These are phyloP conservation scores for Ophioceras dolichostomum DNA, from an alignment of 2,329 filamentous ascomycete genomes.

Conservation along the genomic window DNA sequence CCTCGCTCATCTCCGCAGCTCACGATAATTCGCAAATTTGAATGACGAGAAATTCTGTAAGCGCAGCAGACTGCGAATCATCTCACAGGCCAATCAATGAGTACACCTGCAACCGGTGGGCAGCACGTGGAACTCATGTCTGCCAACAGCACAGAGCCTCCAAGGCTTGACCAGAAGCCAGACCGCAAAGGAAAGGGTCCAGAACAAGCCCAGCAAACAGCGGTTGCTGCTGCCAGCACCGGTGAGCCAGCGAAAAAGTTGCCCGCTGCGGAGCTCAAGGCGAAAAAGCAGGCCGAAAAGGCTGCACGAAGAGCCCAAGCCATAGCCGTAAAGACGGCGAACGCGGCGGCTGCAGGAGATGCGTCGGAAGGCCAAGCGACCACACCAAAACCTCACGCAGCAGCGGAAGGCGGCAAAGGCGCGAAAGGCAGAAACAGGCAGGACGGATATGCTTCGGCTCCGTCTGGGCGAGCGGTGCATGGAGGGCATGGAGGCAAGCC, in stretches of 20 bases:
- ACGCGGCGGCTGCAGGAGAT: constrained; percentile 23
- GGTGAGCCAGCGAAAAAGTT: constrained; percentile 35
- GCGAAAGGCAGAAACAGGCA: constrained; percentile 34
- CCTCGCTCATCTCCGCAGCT: too few relatives aligned
- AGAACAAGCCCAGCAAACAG: too few relatives aligned
- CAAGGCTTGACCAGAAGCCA: too few relatives aligned
- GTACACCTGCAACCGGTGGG: too few relatives aligned
- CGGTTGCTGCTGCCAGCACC: constrained; percentile 2
- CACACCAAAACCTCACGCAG: constrained; percentile 10
- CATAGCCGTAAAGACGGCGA: constrained; percentile 40
- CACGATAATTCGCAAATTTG: too few relatives aligned
- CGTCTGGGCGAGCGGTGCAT: constrained; percentile 3
- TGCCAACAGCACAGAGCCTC: too few relatives aligned
- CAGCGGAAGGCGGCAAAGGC: constrained; percentile 29
- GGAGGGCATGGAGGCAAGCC: constrained; percentile 8
- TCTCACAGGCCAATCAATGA: too few relatives aligned
- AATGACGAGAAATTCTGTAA: too few relatives aligned
- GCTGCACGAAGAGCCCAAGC: constrained; percentile 67
- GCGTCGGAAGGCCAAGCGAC: constrained; percentile 16
- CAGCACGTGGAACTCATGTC: too few relatives aligned
- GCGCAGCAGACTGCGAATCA: too few relatives aligned
- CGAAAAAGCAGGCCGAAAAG: constrained; percentile 83
- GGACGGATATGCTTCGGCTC: too few relatives aligned
- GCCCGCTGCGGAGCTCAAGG: constrained; percentile 67
- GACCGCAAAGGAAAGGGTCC: too few relatives aligned